These are phyloP conservation scores for Periconia digitata DNA, from an alignment of 2,329 filamentous ascomycete species.

Conservation along the genomic window DNA sequence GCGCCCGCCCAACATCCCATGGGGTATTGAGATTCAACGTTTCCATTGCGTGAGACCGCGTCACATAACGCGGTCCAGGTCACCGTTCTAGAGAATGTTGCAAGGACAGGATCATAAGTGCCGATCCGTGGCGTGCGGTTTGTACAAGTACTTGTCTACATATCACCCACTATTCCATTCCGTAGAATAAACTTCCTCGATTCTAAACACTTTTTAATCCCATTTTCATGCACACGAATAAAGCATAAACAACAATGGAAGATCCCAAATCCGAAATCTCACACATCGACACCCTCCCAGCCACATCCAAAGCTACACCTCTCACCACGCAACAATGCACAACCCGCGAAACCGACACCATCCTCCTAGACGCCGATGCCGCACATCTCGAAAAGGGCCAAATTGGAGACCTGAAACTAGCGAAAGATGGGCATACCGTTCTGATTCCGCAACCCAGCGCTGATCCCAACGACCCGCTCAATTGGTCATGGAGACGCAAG, in stretches of 20 bases:
- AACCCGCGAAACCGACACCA: slow-evolving; percentile 19
- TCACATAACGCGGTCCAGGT: no score
- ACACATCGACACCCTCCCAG: slow-evolving; percentile 7
- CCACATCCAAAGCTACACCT: slow-evolving; percentile 20
- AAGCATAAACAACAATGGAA: slow-evolving; percentile 8
- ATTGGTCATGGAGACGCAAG: slow-evolving; percentile 54
- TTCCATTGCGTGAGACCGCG: no score
- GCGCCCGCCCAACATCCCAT: no score
- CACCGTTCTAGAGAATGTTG: no score
- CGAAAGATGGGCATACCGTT: slow-evolving; percentile 45
- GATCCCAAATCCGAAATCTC: slow-evolving; percentile 8
- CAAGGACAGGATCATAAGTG: no score
- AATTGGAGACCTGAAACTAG: slow-evolving; percentile 35
- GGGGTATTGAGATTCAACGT: no score
- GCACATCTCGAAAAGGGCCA: slow-evolving; percentile 25
- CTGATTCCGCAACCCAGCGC: slow-evolving; percentile 55
- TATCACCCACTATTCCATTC: no score
- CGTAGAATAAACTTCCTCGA: no score
- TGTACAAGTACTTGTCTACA: no score
- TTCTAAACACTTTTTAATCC: no score
- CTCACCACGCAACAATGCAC: slow-evolving; percentile 22
- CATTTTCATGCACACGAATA: no score
- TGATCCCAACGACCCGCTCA: slow-evolving; percentile 54
- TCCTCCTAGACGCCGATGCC: slow-evolving; percentile 23
- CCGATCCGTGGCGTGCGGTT: no score